These are phyloP conservation scores for Leishmania major DNA, from an alignment of 208 protist genomes.

Conservation along the genomic window DNA sequence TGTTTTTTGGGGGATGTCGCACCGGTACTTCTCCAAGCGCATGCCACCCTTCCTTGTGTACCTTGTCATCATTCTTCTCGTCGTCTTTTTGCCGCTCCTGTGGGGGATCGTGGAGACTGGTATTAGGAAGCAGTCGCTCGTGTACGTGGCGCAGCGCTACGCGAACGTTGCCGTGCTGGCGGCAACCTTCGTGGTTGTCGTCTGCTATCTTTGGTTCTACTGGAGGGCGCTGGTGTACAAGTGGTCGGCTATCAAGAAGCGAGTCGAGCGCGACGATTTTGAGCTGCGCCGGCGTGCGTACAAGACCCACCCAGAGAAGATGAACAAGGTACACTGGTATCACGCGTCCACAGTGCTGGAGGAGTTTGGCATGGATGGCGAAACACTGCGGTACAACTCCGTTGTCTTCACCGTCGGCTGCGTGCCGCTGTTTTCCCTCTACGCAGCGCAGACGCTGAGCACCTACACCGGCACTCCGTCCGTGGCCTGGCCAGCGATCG, in stretches of 20 bases:
- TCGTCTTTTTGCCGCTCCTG: conserved; percentile 70
- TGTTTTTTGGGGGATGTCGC: conserved; percentile 80
- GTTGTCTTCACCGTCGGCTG: conserved; percentile 79
- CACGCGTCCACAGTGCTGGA: conserved; percentile 79
- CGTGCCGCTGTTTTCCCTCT: conserved; percentile 79
- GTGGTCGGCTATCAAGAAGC: conserved; percentile 41
- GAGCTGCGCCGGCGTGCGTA: conserved; percentile 54
- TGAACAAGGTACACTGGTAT: conserved; percentile 85
- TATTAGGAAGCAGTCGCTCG: conserved; percentile 54
- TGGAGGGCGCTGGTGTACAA: conserved; percentile 71
- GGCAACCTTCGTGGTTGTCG: conserved; percentile 48
- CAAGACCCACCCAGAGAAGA: conserved; percentile 43
- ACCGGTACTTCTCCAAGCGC: conserved; percentile 49
- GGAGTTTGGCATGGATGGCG: conserved; percentile 85
- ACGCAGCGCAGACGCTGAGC: conserved; percentile 57
- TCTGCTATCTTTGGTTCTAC: conserved; percentile 89
- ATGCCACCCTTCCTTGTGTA: conserved; percentile 81
- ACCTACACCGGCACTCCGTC: conserved; percentile 54
- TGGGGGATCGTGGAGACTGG: conserved; percentile 72
- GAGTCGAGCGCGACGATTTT: conserved; percentile 69
- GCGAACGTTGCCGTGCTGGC: conserved; percentile 69
- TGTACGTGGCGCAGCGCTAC: conserved; percentile 74
- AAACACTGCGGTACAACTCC: conserved; percentile 70
- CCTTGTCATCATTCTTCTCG: conserved; percentile 64
- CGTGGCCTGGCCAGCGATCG: conserved; percentile 65